A percentile compares a stretch with the other conserved stretches of the same genome.
phyloP scores from a whole-genome alignment of 495 filamentous ascomycete genomes.

The Penicillium manginii region DNA sequence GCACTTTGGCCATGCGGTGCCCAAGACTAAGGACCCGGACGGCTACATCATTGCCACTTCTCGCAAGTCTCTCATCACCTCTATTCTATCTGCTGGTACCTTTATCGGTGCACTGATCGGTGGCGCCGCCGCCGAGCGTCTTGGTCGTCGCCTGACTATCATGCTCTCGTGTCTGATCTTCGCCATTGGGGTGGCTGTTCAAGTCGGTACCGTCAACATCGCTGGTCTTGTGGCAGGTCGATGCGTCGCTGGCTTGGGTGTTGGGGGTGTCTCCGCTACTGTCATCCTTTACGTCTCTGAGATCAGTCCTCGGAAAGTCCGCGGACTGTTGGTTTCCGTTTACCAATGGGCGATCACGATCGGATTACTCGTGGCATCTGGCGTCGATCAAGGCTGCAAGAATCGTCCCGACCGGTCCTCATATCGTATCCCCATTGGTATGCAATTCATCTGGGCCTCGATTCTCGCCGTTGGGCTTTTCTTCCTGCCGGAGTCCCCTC shows the following conservation, averaged over 20 bases:
- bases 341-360: conserved; percentile 75
- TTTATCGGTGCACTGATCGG: conserved; percentile 74
- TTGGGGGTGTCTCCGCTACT: conserved; percentile 73
- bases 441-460: conserved; percentile 70
- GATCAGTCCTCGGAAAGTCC: conserved; percentile 59
- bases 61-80: conserved; percentile 62
- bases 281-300: conserved; percentile 75
- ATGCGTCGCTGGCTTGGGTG: conserved; percentile 70
- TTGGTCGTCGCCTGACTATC: conserved; percentile 69
- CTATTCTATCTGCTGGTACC: conserved; percentile 73
- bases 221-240: conserved; percentile 67
- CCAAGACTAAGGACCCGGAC: conserved; percentile 16
- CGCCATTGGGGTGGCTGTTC: conserved; percentile 63
- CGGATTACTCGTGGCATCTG: conserved; percentile 70
- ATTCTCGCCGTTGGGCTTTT: conserved; percentile 67
- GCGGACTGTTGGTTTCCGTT: conserved; percentile 66
- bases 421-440: conserved; percentile 68
- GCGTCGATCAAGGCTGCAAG: conserved; percentile 69
- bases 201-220: conserved; percentile 51
- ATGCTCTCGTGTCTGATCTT: conserved; percentile 66
- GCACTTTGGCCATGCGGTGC: conserved; percentile 38
- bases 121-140: conserved; percentile 64
- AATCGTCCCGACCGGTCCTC: conserved; percentile 59
- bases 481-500: conserved; percentile 75
- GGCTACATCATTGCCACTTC: conserved; percentile 24